Evolutionary conservation across 306 rosid genomes (phyloP).

Genomic region (Cyclanthera cordifolia): DNA sequence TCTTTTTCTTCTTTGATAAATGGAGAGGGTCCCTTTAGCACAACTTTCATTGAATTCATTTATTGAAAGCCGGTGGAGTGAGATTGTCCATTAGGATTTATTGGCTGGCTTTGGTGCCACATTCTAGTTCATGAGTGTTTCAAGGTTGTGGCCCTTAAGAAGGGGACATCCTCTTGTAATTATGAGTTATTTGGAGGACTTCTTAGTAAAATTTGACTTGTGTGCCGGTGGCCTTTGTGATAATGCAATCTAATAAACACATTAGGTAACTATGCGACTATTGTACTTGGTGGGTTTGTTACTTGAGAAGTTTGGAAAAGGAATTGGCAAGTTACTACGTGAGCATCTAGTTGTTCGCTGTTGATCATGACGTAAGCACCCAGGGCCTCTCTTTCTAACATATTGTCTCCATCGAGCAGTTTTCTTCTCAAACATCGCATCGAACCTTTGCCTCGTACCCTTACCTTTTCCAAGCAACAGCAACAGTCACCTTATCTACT

Average conservation of each 20-base stretch:
- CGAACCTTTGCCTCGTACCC: too few relatives aligned
- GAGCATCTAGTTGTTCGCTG: too few relatives aligned
- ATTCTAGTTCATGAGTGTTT: neutral
- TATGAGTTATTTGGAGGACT: neutral
- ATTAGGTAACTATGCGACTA: neutral
- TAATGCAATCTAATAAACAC: too few relatives aligned
- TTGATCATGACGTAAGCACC: too few relatives aligned
- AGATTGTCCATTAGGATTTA: neutral
- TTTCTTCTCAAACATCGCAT: too few relatives aligned
- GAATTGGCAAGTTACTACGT: neutral
- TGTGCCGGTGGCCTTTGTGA: neutral
- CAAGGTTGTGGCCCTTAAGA: neutral
- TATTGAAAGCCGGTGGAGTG: neutral
- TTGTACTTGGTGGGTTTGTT: neutral
- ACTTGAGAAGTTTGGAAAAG: neutral
- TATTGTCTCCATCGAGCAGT: too few relatives aligned
- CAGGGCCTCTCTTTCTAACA: too few relatives aligned
- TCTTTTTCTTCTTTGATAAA: neutral
- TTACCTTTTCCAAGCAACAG: too few relatives aligned
- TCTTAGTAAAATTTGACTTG: neutral
- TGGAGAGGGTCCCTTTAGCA: neutral
- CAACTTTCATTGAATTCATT: neutral
- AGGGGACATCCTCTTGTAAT: neutral
- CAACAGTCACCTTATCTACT: too few relatives aligned
- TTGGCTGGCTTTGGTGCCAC: constrained; percentile 6